Evolutionary conservation across 1,284 basidiomycete species (phyloP).

Genomic region (Cryptococcus sp.): DNA sequence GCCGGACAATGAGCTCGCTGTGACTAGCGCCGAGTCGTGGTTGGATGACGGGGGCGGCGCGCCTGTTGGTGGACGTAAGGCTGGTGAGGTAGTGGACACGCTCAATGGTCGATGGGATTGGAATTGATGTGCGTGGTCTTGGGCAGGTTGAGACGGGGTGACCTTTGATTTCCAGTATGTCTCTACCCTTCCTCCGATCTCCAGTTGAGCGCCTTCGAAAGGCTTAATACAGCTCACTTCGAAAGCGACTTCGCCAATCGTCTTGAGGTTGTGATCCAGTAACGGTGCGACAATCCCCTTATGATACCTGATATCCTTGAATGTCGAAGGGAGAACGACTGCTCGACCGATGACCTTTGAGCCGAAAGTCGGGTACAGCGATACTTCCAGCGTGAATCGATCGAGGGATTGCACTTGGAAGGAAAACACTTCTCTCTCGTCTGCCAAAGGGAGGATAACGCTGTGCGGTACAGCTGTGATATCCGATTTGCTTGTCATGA

Average conservation of each 20-base stretch:
- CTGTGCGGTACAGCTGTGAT: slow-evolving; percentile 83
- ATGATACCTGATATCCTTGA: slow-evolving; percentile 62
- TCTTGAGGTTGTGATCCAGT: slow-evolving; percentile 87
- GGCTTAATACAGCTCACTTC: slow-evolving; percentile 85
- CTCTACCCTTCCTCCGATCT: slow-evolving; percentile 91
- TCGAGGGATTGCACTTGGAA: slow-evolving; percentile 83
- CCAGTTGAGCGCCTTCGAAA: slow-evolving; percentile 90
- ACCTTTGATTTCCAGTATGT: slow-evolving; percentile 95
- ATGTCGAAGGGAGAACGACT: slow-evolving; percentile 77
- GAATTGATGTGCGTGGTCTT: slow-evolving; percentile 55
- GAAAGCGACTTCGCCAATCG: slow-evolving; percentile 93
- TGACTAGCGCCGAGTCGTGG: slow-evolving; percentile 49
- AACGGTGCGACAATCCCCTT: slow-evolving; percentile 73
- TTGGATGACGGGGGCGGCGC: slow-evolving; percentile 13
- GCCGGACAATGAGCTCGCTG: slow-evolving; percentile 65
- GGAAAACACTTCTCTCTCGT: slow-evolving; percentile 78
- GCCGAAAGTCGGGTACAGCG: slow-evolving; percentile 97
- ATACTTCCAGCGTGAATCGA: slow-evolving; percentile 83
- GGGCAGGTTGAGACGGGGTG: slow-evolving; percentile 57
- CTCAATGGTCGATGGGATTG: slow-evolving; percentile 51
- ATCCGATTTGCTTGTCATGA: slow-evolving; percentile 81
- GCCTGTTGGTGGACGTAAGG: slow-evolving; percentile 30
- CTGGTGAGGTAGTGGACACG: slow-evolving; percentile 49
- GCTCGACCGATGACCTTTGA: slow-evolving; percentile 95
- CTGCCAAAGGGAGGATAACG: slow-evolving; percentile 79